Conservation (phyloP, 176 grass and related monocot genomes). For the Dactylis glomerata region DNA sequence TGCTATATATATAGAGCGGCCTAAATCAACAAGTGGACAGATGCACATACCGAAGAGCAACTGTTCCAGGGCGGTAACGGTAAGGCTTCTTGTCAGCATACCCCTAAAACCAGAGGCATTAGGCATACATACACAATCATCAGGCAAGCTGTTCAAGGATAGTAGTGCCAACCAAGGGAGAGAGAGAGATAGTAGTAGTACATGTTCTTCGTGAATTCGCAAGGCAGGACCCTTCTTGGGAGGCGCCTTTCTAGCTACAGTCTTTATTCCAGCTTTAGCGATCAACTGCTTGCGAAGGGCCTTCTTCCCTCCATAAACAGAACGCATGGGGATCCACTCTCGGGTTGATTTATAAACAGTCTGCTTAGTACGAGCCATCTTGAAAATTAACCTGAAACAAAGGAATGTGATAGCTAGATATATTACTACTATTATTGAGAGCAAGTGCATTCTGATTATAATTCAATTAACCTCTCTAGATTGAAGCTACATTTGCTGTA, state of each 20-base stretch:
- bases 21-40: not conserved
- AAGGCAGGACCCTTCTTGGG: not conserved
- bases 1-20: no score
- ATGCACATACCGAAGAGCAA: conserved; percentile 41
- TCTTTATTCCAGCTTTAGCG: not conserved
- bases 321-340: not conserved
- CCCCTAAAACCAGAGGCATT: no score
- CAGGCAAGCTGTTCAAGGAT: no score
- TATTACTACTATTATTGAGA: not conserved
- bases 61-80: conserved; percentile 58
- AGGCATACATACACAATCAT: no score
- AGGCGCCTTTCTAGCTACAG: no score
- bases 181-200: no score
- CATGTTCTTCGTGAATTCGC: no score
- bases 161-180: no score
- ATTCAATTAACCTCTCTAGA: not conserved
- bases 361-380: not conserved
- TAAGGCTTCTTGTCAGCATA: conserved; percentile 62
- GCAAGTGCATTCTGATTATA: not conserved
- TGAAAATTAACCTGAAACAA: not conserved
- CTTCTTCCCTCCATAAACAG: no score
- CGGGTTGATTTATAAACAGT: not conserved
- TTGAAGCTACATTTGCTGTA: not conserved
- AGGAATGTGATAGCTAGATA: not conserved
- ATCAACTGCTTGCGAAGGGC: not conserved